Evolutionary conservation across 1,284 basidiomycete genomes (phyloP), one percentile per base, ranked within the genome.

Genomic region (Limonomyces culmigenus): DNA sequence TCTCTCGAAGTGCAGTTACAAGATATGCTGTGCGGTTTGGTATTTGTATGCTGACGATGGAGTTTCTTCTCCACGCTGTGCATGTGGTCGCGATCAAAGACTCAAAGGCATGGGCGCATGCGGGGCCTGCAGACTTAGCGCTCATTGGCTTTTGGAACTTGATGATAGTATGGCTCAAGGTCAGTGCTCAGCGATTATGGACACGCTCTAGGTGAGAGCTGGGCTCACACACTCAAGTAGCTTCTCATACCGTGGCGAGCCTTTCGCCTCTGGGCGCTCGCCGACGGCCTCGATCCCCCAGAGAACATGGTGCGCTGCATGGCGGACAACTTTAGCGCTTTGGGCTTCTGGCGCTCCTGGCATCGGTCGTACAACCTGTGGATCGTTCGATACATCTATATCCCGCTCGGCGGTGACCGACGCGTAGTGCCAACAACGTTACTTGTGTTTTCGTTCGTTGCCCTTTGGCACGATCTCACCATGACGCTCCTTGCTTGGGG

Each of bases 221-320:
- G n/a, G n/a, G n/a, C n/a, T n/a, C n/a, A n/a, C n/a, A n/a, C n/a
- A n/a, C n/a, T n/a, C n/a, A n/a, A n/a, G n/a, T n/a, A 89, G 88
- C 73, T 97, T n/a, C 65, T 97, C 20, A 73, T 97, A 12, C 88
- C 92, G 0, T 98, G 95, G 95, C 72, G 93, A 6, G 93, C 95
- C 63, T 98, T 98, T 63, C 78, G 95, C 2, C 59, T 97, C 3
- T 98, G 93, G 92, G 83, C 92, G 1, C 61, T 98, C 23, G 52
- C 74, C 11, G 88, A 92, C 51, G 87, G 86, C 0, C 69, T 97
- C 20, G 88, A 97, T 47, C 79, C 91, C 1, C 95, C 91, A 0
- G 95, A 99, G 55, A 99, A 99, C 53, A 96, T 98, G 95, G 71
- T 99, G 4, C 70, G 95, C 12, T 97, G 95, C 51, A 85, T 97